Base-by-base conservation (phyloP, 2,329 filamentous ascomycete genomes). In the Lachnellula occidentalis region DNA sequence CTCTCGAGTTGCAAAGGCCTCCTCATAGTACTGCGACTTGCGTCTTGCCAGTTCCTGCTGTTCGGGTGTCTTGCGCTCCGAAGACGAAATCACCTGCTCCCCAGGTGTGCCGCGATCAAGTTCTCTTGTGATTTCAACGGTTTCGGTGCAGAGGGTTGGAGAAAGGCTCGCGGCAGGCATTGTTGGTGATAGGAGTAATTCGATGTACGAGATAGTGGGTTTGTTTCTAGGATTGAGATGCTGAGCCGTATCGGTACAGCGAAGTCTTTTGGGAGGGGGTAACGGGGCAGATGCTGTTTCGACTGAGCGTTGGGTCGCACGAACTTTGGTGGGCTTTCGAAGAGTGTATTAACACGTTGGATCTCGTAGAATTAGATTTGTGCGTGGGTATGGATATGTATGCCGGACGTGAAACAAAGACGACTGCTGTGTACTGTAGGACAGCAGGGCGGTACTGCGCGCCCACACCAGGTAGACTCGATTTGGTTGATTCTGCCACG, bases 1-100 rank as follows among this genome's bases (percentile, higher is more conserved):
- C 50, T 71, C 67, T 41, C 69, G 64, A 34, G 64, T 50, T 50
- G 68, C 67, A 61, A 71, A 71, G 7, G 62, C 66, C 17, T 71
- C 67, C 4, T 53, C 62, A 49, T 69, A 72, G 48, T 67, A 71
- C 49, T 67, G 66, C 49, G 62, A 67, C 51, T 61, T 67, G 48
- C 58, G 60, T 51, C 55, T 65, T 3, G 65, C 64, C 7, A 67
- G 49, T 21, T 64, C 57, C 43, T 56, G 63, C 48, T 64, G 60
- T 46, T 67, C 61, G 12, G 66, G 58, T 19, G 61, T 64, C 50
- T 66, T 69, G 8, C 48, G 48, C n/a, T 62, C 57, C 4, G 58
- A 56, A 34, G 27, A 31, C 9, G 63, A 64, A 15, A 60, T 64
- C 5, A 57, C 56, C 27, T 53, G 51, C 56, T 69, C 67, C 15